Base-by-base conservation (phyloP, 805 yeast genomes). In the Starmerella stigmatis region DNA sequence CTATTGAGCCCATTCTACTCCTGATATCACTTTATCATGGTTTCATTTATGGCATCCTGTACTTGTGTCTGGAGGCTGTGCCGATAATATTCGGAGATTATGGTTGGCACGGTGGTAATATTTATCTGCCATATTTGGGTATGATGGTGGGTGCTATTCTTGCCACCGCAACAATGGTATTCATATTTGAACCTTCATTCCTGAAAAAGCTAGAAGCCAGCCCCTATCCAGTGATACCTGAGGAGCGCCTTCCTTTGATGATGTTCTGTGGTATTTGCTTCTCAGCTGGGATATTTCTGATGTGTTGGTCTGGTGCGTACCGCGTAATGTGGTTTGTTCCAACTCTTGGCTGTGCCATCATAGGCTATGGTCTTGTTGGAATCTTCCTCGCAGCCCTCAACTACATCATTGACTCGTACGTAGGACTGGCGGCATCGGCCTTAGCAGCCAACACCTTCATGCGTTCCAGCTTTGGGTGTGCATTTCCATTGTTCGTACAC, bases 301-400 rank as follows among this genome's bases (percentile, higher is more conserved):
- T 86, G 58, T 76, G 85, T 46, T 86, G 95, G 95, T 68, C 89
- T 9, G 95, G 82, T 74, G 26, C 88, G 85, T 45, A 94, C 60
- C 61, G 63, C 29, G 75, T 84, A 30, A 94, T 79, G 57, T 74
- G 78, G 78, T 60, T 71, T 12, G 74, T 70, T 5, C 83, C 80
- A 22, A 65, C 71, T 61, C 61, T 77, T 33, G 81, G 78, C 7
- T 69, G 76, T 16, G 65, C 68, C 10, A 53, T 73, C 21, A 70
- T 75, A 45, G 75, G 76, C 3, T 58, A 65, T 47, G 81, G 79
- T 5, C 69, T 76, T 50, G 60, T 76, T 37, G 65, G 71, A 34
- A 71, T 75, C 39, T 78, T 78, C 67, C 72, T 74, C 54, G 75
- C 80, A 4, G 72, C 75, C 48, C 60, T 77, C 48, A 76, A 75